Evolutionary conservation across 495 filamentous ascomycete genomes (phyloP).

Genomic region (Xylaria flabelliformis): DNA sequence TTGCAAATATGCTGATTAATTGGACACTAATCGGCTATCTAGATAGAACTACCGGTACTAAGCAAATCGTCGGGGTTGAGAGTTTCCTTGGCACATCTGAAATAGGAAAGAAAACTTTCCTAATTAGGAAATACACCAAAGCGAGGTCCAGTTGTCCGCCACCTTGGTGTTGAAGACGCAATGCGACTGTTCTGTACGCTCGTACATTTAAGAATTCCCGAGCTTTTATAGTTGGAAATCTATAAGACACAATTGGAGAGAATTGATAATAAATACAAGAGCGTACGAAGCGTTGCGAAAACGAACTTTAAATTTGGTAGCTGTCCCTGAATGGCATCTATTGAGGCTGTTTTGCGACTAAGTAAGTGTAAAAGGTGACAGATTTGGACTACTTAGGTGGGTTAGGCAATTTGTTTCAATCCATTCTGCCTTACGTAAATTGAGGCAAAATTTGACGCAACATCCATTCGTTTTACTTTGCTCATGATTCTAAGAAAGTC

Average conservation of each 20-base stretch:
- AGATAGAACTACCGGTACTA: neutral
- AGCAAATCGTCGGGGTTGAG: too few relatives aligned
- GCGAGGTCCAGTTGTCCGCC: neutral
- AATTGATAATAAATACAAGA: neutral
- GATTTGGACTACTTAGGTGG: neutral
- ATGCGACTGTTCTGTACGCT: neutral
- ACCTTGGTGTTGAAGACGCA: neutral
- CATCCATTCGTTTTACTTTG: neutral
- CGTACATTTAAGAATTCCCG: neutral
- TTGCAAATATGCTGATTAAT: conserved; percentile 5
- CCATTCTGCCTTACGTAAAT: conserved; percentile 1
- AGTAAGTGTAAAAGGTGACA: neutral
- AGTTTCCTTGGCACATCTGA: neutral
- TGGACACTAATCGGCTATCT: neutral
- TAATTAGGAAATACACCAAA: neutral
- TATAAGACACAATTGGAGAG: too few relatives aligned
- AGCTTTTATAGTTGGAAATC: neutral
- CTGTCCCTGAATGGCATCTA: neutral
- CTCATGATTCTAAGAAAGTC: neutral
- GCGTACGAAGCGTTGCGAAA: neutral
- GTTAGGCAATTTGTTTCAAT: neutral
- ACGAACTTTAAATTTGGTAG: neutral
- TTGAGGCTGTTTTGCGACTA: too few relatives aligned
- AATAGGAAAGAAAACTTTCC: neutral
- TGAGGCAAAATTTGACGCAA: neutral